Evolutionary conservation across 1,284 basidiomycete species (phyloP), one percentile per base, ranked within the genome.

Genomic region (Malassezia equina): DNA sequence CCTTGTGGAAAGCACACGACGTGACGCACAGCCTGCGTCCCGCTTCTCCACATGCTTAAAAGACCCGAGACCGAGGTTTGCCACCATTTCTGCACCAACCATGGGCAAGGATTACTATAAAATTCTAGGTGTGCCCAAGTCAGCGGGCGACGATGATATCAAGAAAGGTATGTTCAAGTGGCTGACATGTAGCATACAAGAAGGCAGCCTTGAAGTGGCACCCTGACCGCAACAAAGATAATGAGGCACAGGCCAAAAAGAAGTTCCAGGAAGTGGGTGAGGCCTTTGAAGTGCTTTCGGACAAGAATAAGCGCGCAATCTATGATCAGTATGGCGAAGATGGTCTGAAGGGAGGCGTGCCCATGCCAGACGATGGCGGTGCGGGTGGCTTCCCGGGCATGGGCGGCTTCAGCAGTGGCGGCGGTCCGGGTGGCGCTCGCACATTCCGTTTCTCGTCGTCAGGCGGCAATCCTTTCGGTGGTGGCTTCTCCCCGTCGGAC

Each of bases 261-360:
- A 94, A 88, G 77, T 98, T 98, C 78, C 93, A 98, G 77, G 84
- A 94, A 81, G 86, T 94, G 55, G 88, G 88, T 23, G 93, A 98
- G 79, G 93, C 93, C 0, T 96, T 93, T 69, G 93, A 98, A 75
- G 93, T 96, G 44, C 82, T 96, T 49, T 88, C 82, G 50, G 91
- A 96, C 77, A 84, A 86, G 78, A 82, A 96, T 75, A 98, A 96
- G 77, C 85, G 89, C 44, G 79, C 88, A 0, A 77, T 96, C 25
- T 98, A 94, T 66, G 93, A 98, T 76, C 89, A 93, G 65, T 86
- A 90, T 59, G 93, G 93, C 29, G 93, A 95, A 75, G 93, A 96
- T 63, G 93, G 93, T 2, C 80, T 96, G 62, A 95, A 96, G 75
- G 76, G 73, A 25, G 77, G 76, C 2, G 66, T 66, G 6, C 74